phyloP scores from a whole-genome alignment of 225 moss, liverwort and hornwort genomes.

The Physcomitrium patens region DNA sequence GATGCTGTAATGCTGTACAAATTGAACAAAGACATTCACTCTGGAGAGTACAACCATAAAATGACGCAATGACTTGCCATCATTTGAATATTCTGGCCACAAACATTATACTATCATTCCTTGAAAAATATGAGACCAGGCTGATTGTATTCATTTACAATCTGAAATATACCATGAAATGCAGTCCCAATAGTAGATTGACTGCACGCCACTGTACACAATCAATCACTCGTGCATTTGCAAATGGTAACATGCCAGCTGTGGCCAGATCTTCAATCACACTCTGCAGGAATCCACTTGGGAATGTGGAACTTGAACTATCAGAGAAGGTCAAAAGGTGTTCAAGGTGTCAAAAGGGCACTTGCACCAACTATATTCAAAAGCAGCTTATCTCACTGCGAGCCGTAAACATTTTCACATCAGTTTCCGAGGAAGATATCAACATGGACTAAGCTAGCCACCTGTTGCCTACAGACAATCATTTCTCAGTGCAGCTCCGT shows the following conservation, averaged over 20 bases:
- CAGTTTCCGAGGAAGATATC: background rate
- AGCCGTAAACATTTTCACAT: background rate
- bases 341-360: background rate
- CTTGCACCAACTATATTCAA: background rate
- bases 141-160: background rate
- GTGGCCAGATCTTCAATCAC: background rate
- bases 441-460: background rate
- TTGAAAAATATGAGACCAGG: no score
- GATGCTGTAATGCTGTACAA: background rate
- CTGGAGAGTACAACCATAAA: no score
- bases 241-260: background rate
- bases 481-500: background rate
- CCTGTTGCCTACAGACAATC: background rate
- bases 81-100: no score
- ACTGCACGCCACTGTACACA: no score
- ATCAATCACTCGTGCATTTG: no score
- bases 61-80: no score
- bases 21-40: no score
- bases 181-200: no score
- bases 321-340: slow-evolving; percentile 7
- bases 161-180: no score
- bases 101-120: no score
- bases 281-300: background rate
- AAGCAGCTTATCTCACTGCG: background rate
- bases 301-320: background rate